Percentiles rank a stretch among this genome's conserved stretches.
Conservation (phyloP, 129 eudicot species). For the Heracleum sosnowskyi region DNA sequence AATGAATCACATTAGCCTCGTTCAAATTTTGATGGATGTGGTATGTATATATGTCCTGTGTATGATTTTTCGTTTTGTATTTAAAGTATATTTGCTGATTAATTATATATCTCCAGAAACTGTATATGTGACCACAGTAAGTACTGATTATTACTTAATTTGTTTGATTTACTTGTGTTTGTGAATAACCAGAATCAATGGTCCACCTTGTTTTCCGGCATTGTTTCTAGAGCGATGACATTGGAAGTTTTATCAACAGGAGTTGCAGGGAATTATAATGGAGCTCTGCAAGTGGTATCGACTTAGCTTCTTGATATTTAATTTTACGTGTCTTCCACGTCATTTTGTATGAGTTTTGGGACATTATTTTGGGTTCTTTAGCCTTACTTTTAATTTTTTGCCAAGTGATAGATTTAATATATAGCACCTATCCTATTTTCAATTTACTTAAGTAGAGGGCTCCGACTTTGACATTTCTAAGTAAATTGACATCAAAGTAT, state of each 20-base stretch:
- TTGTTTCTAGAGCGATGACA: constrained; percentile 55
- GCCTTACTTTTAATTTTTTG: not conserved
- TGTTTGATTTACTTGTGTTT: not conserved
- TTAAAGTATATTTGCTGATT: not conserved
- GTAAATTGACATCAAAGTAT: too few relatives aligned
- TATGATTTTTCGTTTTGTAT: not conserved
- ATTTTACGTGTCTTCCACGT: too few relatives aligned
- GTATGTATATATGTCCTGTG: constrained; percentile 18
- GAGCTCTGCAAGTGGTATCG: constrained; percentile 41
- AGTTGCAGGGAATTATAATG: constrained; percentile 36
- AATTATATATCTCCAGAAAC: too few relatives aligned
- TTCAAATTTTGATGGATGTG: constrained; percentile 63
- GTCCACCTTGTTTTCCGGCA: constrained; percentile 48
- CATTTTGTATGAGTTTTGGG: too few relatives aligned
- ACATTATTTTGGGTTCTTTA: too few relatives aligned
- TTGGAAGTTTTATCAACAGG: constrained; percentile 67
- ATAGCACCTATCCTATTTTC: not conserved
- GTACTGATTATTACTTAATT: not conserved
- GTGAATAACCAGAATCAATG: constrained; percentile 42
- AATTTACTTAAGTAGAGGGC: not conserved
- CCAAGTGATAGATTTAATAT: not conserved
- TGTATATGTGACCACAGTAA: not conserved
- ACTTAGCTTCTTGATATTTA: not conserved
- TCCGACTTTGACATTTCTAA: too few relatives aligned
- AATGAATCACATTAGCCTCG: constrained; percentile 50